Conservation (phyloP, 2,329 filamentous ascomycete species). For the Colletotrichum liaoningense region DNA sequence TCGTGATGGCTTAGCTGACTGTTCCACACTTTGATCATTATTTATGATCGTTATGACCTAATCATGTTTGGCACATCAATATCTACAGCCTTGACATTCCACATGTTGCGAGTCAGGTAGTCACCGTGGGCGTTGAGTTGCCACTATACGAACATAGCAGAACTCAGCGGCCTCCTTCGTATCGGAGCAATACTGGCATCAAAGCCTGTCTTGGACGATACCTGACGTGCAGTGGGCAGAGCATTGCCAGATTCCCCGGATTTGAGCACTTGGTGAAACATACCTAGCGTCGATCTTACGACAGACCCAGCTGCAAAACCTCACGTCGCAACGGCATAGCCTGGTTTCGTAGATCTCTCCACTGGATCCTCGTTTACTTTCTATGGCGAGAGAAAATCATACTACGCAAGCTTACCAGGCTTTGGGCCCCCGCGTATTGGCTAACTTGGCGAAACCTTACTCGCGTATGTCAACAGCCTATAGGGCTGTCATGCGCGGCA, state of each 20-base stretch:
- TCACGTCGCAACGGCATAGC: background rate
- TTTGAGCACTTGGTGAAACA: background rate
- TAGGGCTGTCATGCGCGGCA: background rate
- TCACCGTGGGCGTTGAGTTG: no score
- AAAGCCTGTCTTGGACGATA: background rate
- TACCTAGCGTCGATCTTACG: background rate
- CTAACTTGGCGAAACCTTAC: background rate
- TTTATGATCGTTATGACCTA: no score
- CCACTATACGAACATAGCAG: background rate
- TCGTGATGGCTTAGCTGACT: no score
- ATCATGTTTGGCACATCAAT: no score
- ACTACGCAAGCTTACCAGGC: background rate
- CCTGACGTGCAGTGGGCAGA: background rate
- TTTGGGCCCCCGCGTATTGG: background rate
- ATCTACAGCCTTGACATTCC: no score
- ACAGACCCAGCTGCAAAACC: background rate
- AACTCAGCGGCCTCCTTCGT: background rate
- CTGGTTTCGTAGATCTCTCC: background rate
- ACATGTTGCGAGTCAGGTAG: no score
- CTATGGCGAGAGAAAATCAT: background rate
- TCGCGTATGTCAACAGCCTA: background rate
- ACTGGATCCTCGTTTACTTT: background rate
- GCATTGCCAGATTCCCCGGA: background rate
- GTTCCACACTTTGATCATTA: no score
- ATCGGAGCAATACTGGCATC: background rate